A percentile compares a stretch with the other conserved stretches of the same genome.
phyloP scores from a whole-genome alignment of 176 grass and related monocot genomes.

The Carex littledalei region DNA sequence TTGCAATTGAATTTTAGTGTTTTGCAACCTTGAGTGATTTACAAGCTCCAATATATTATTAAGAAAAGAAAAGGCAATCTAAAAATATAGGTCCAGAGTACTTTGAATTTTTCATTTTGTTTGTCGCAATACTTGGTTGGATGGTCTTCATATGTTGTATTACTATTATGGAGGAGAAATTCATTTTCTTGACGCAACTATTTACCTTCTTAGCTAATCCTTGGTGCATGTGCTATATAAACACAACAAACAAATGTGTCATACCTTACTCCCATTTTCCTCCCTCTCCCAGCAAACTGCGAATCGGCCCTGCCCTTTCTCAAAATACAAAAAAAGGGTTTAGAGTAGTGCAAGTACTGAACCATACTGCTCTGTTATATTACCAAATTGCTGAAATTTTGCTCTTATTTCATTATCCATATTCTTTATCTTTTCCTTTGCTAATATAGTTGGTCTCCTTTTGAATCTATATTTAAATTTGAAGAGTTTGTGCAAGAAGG shows the following conservation, averaged over 20 bases:
- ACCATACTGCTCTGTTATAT: background rate
- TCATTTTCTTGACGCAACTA: background rate
- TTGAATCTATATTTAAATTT: slow-evolving; percentile 26
- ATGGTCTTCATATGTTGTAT: background rate
- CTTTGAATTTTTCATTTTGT: background rate
- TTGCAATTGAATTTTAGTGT: background rate
- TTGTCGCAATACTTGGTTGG: background rate
- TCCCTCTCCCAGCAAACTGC: background rate
- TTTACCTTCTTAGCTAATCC: background rate
- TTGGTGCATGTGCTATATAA: background rate
- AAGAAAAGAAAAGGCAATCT: background rate
- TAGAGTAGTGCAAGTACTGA: background rate
- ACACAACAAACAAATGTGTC: background rate
- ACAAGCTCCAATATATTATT: background rate
- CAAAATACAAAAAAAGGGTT: background rate
- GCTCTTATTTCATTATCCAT: background rate
- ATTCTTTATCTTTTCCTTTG: background rate
- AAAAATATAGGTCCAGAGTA: background rate
- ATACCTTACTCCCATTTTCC: background rate
- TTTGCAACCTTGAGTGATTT: background rate
- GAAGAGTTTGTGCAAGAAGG: slow-evolving; percentile 59
- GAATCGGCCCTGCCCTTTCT: background rate
- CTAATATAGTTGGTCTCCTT: slow-evolving; percentile 17
- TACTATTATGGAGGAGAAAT: background rate
- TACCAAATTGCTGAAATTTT: background rate